Percentiles rank a stretch among this genome's conserved stretches.
Conservation (phyloP, 148 eudicot genomes). For the Chenopodium suecicum region DNA sequence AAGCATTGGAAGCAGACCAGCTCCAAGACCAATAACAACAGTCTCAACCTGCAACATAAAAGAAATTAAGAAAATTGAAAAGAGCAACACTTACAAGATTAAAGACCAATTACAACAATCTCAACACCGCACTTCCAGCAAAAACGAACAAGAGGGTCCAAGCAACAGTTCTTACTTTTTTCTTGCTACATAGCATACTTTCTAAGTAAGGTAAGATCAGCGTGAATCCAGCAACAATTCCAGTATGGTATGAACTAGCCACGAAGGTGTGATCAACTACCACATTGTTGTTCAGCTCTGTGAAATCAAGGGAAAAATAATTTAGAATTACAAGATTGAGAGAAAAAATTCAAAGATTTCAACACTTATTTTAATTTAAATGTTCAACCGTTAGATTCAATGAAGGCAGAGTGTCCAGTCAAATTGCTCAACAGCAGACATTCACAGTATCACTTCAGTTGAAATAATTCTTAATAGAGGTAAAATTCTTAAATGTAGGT, state of each 20-base stretch:
- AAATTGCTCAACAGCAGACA: not conserved
- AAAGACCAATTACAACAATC: too few species aligned
- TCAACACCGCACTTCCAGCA: not conserved
- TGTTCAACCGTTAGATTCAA: not conserved
- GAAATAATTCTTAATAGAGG: not conserved
- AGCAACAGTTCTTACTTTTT: slow-evolving; percentile 42
- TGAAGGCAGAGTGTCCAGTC: not conserved
- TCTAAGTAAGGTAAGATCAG: slow-evolving; percentile 63
- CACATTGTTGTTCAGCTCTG: slow-evolving; percentile 42
- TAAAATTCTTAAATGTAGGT: not conserved
- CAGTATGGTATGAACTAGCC: slow-evolving; percentile 84
- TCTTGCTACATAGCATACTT: slow-evolving; percentile 42
- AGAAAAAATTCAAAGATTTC: not conserved
- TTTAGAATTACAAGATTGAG: slow-evolving; percentile 7
- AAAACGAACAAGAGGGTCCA: slow-evolving; percentile 1
- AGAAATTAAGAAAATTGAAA: not conserved
- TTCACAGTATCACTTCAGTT: not conserved
- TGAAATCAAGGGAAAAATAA: slow-evolving; percentile 18
- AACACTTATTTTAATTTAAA: not conserved
- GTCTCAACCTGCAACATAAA: slow-evolving; percentile 52
- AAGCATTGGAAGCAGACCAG: slow-evolving; percentile 95
- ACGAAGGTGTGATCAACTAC: slow-evolving; percentile 68
- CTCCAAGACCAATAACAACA: slow-evolving; percentile 93
- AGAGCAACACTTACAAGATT: not conserved
- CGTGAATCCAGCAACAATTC: slow-evolving; percentile 77